These are phyloP conservation scores for Chytriomyces sp. DNA, from an alignment of 192 early-diverging fungal species.

Conservation along the genomic window DNA sequence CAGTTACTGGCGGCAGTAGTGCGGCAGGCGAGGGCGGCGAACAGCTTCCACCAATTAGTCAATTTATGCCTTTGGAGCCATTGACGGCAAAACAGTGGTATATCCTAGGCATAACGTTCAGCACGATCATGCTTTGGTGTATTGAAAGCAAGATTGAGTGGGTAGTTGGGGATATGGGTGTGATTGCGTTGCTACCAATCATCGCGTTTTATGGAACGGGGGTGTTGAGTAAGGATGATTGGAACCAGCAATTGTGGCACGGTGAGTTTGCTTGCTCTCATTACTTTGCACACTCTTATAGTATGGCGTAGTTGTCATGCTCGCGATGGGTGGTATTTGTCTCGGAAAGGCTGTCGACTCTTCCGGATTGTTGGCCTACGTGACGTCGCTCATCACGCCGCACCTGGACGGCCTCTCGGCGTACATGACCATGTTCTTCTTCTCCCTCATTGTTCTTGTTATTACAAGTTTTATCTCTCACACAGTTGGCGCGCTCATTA, in stretches of 20 bases:
- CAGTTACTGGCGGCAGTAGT: too few relatives aligned
- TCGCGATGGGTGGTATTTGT: constrained; percentile 95
- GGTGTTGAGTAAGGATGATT: constrained; percentile 92
- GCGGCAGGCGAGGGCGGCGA: neutral
- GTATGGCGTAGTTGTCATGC: constrained; percentile 55
- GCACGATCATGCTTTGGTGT: constrained; percentile 91
- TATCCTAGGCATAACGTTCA: constrained; percentile 70
- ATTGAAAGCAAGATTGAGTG: constrained; percentile 71
- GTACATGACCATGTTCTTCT: constrained; percentile 73
- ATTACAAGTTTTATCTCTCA: constrained; percentile 93
- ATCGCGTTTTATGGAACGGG: constrained; percentile 88
- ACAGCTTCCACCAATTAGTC: constrained; percentile 7
- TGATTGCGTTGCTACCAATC: constrained; percentile 90
- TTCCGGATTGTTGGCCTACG: constrained; percentile 78
- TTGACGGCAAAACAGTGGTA: constrained; percentile 71
- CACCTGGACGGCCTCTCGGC: constrained; percentile 67
- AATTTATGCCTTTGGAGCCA: constrained; percentile 21
- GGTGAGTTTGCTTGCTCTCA: constrained; percentile 64
- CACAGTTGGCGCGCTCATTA: constrained; percentile 93
- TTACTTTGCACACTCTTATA: neutral
- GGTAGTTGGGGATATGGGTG: constrained; percentile 93
- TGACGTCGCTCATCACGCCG: constrained; percentile 70
- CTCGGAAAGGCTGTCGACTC: constrained; percentile 90
- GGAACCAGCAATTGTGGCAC: constrained; percentile 95
- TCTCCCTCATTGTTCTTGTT: constrained; percentile 78